These are phyloP conservation scores for Colletotrichum graminicola DNA, from an alignment of 2,329 filamentous ascomycete genomes.

Conservation along the genomic window DNA sequence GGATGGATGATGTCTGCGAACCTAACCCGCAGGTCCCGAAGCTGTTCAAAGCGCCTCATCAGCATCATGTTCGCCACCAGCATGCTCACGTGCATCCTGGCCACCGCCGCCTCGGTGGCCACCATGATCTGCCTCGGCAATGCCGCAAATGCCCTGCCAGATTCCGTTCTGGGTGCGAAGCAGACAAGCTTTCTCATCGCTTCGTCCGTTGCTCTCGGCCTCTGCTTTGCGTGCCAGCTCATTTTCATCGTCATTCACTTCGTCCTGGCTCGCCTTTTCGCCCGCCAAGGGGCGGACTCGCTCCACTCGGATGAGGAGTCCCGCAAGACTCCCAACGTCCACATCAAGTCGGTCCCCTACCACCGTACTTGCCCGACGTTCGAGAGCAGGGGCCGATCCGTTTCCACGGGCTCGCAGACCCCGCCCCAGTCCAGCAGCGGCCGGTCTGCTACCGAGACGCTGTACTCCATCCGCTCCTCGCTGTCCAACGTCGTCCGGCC, in stretches of 20 bases:
- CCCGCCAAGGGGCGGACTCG: conserved; percentile 46
- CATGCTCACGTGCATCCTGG: conserved; percentile 57
- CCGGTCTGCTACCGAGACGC: conserved; percentile 59
- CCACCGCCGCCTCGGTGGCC: conserved; percentile 59
- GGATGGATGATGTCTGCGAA: conserved; percentile 50
- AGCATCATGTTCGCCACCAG: conserved; percentile 54
- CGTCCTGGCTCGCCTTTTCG: conserved; percentile 52
- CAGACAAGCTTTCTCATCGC: conserved; percentile 57
- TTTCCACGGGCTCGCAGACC: conserved; percentile 54
- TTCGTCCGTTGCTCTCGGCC: conserved; percentile 58
- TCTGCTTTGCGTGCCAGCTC: conserved; percentile 62
- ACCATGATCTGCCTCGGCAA: conserved; percentile 58
- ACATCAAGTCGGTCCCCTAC: conserved; percentile 68
- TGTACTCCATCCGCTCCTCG: conserved; percentile 63
- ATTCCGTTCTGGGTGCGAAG: conserved; percentile 51
- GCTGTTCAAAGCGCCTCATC: conserved; percentile 45
- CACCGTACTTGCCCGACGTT: conserved; percentile 55
- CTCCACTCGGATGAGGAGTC: conserved; percentile 51
- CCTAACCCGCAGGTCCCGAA: conserved; percentile 44
- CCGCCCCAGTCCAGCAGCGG: conserved; percentile 61
- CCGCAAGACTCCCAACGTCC: conserved; percentile 48
- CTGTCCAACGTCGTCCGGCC: conserved; percentile 65
- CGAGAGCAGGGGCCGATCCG: conserved; percentile 41
- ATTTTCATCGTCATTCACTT: conserved; percentile 62
- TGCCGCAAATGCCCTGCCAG: conserved; percentile 47